These are phyloP conservation scores for Phytopythium kandeliae DNA, from an alignment of 352 stramenopile genomes.

Conservation along the genomic window DNA sequence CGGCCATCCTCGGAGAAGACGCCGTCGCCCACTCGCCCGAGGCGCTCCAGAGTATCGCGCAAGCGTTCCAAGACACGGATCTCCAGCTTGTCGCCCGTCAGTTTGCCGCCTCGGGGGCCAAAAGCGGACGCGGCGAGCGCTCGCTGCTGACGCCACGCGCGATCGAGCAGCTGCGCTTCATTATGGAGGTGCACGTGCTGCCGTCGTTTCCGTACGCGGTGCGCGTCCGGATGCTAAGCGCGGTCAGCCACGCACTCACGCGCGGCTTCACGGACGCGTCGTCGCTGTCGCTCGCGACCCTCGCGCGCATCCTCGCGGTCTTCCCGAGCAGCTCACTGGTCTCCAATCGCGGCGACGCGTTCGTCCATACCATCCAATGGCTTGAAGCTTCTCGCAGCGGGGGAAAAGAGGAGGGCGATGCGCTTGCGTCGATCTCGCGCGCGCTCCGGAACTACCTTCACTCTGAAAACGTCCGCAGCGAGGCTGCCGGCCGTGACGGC, in stretches of 20 bases:
- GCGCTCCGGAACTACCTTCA: neutral
- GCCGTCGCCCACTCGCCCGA: conserved; percentile 59
- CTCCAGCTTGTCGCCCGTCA: conserved; percentile 12
- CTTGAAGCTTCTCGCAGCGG: conserved; percentile 7
- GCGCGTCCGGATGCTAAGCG: conserved; percentile 37
- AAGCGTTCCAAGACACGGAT: conserved; percentile 38
- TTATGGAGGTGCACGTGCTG: conserved; percentile 71
- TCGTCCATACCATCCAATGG: conserved; percentile 28
- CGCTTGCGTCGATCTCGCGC: neutral
- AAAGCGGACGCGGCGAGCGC: neutral
- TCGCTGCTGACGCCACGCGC: conserved; percentile 23
- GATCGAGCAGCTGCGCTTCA: conserved; percentile 51
- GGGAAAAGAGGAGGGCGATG: conserved; percentile 6
- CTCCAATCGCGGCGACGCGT: conserved; percentile 14
- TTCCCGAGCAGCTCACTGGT: conserved; percentile 39
- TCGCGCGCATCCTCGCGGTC: conserved; percentile 48
- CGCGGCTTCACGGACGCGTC: conserved; percentile 35
- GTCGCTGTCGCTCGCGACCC: conserved; percentile 23
- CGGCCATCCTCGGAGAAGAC: conserved; percentile 47
- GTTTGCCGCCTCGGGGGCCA: neutral
- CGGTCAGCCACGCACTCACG: conserved; percentile 48
- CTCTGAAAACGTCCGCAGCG: neutral
- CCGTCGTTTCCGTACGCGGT: conserved; percentile 70
- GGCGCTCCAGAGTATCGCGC: conserved; percentile 59
- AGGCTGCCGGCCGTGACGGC: conserved; percentile 10